A percentile compares a stretch with the other conserved stretches of the same genome.
Conservation (phyloP, 2,329 filamentous ascomycete species). For the Penicillium sp. region DNA sequence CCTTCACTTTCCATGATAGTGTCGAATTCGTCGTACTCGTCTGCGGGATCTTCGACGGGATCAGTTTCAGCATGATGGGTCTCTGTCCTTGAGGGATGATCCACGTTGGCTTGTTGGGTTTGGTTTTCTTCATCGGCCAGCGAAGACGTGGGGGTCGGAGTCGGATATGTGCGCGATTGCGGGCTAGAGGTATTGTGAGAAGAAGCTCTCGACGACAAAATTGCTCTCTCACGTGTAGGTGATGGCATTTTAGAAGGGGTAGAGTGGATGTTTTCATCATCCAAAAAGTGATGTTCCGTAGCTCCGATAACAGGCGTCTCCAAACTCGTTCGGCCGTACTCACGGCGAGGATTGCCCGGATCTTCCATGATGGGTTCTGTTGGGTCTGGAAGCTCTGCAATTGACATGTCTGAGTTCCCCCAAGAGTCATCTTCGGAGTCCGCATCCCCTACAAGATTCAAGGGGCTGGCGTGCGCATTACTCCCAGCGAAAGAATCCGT, state of each 20-base stretch:
- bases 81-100: slow-evolving; percentile 13
- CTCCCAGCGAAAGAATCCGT: slow-evolving; percentile 7
- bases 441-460: slow-evolving; percentile 16
- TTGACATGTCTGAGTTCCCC: slow-evolving; percentile 23
- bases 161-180: slow-evolving; percentile 39
- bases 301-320: slow-evolving; percentile 31
- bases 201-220: slow-evolving; percentile 35
- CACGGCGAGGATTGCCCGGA: slow-evolving; percentile 13
- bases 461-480: slow-evolving; percentile 22
- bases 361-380: slow-evolving; percentile 8
- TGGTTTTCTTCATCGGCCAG: slow-evolving; percentile 37
- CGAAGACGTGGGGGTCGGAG: slow-evolving; percentile 41
- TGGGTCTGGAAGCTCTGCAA: slow-evolving; percentile 24
- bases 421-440: slow-evolving; percentile 22
- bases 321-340: slow-evolving; percentile 26
- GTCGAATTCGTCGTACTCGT: slow-evolving; percentile 52
- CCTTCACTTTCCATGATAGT: slow-evolving; percentile 58
- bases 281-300: slow-evolving; percentile 29
- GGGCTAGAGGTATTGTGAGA: slow-evolving; percentile 35
- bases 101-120: slow-evolving; percentile 5
- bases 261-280: slow-evolving; percentile 31
- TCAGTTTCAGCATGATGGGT: slow-evolving; percentile 3
- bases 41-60: slow-evolving; percentile 32
- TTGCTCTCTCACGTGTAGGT: slow-evolving; percentile 25
- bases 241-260: slow-evolving; percentile 38